Evolutionary conservation across 192 early-diverging fungal genomes (phyloP).

Genomic region (Coemansia sp.): DNA sequence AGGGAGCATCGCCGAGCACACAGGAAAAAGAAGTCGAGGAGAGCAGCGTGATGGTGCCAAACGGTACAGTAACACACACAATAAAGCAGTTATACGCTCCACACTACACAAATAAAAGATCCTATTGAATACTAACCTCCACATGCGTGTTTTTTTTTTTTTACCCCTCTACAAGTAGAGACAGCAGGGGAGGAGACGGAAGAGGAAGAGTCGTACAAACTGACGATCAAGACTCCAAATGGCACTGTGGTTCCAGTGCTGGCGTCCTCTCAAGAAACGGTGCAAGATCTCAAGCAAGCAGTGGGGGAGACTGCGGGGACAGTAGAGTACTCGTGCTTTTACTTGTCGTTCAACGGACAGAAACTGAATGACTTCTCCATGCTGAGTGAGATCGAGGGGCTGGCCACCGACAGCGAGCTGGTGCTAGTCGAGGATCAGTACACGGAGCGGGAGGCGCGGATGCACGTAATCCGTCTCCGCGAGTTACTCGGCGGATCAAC

Average conservation of each 20-base stretch:
- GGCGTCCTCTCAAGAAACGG: slow-evolving; percentile 70
- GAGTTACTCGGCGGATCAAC: slow-evolving; percentile 81
- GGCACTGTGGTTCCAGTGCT: slow-evolving; percentile 36
- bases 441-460: slow-evolving; percentile 89
- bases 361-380: slow-evolving; percentile 78
- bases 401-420: slow-evolving; percentile 68
- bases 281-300: slow-evolving; percentile 87
- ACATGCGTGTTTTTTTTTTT: too few species aligned
- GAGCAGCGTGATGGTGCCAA: too few species aligned
- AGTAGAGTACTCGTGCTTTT: slow-evolving; percentile 91
- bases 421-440: slow-evolving; percentile 78
- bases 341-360: slow-evolving; percentile 71
- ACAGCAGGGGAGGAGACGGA: neutral
- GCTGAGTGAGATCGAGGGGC: slow-evolving; percentile 67
- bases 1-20: too few species aligned
- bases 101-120: too few species aligned
- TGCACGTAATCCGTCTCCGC: slow-evolving; percentile 87
- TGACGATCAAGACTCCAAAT: slow-evolving; percentile 51
- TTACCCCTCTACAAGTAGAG: too few species aligned
- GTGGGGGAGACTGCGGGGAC: slow-evolving; percentile 86
- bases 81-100: too few species aligned
- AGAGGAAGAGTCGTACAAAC: slow-evolving; percentile 46
- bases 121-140: too few species aligned
- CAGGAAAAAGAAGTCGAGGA: too few species aligned
- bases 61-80: too few species aligned